A percentile compares a stretch with the other conserved stretches of the same genome.
Conservation (phyloP, 768 basidiomycete genomes). For the Hemileccinum rubropunctum region DNA sequence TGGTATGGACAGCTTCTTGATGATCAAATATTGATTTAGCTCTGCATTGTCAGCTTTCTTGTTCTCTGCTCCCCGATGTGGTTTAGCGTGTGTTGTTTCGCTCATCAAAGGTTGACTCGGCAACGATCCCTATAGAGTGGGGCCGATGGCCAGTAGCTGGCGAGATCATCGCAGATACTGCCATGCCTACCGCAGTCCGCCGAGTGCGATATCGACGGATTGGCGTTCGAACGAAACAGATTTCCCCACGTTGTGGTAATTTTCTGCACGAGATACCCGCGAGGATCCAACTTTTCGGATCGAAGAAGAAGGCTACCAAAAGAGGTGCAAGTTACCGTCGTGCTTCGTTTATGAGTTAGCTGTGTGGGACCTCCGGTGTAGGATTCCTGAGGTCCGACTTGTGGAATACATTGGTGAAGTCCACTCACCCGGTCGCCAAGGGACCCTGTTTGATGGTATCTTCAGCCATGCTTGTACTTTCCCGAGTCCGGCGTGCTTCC, state of each 20-base stretch:
- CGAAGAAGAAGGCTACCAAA: not conserved
- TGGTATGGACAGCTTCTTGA: constrained; percentile 7
- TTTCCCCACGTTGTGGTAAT: not conserved
- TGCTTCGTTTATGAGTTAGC: not conserved
- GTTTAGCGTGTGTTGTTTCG: not conserved
- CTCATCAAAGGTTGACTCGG: not conserved
- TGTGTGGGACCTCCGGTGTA: not conserved
- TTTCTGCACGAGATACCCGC: not conserved
- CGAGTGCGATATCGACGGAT: not conserved
- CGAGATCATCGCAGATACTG: not conserved
- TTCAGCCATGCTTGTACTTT: not conserved
- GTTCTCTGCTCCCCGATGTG: not conserved
- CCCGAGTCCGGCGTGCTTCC: not conserved
- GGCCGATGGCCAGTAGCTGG: not conserved
- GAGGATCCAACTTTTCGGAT: not conserved
- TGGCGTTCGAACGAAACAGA: not conserved
- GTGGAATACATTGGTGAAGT: not conserved
- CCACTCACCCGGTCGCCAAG: not conserved
- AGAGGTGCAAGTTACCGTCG: not conserved
- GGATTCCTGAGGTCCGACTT: not conserved
- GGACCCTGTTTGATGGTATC: not conserved
- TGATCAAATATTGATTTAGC: constrained; percentile 1
- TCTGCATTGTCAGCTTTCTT: not conserved
- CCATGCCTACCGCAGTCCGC: not conserved
- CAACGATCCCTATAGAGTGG: too few relatives aligned